These are phyloP conservation scores for Chytriomyces sp. DNA, from an alignment of 192 early-diverging fungal species.

Conservation along the genomic window DNA sequence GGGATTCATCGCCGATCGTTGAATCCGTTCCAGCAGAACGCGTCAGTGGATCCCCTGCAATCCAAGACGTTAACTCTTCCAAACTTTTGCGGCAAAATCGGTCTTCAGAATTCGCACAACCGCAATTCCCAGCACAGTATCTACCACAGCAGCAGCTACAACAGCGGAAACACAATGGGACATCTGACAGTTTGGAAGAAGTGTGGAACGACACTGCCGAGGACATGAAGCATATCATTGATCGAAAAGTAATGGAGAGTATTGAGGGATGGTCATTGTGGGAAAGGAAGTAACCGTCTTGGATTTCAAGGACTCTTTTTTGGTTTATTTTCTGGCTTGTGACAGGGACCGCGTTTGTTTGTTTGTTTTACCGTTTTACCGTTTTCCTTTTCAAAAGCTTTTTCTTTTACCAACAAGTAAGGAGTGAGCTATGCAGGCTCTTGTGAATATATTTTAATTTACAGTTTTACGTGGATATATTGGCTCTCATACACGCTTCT, in stretches of 20 bases:
- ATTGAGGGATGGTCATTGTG: slow-evolving; percentile 3
- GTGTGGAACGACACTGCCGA: neutral
- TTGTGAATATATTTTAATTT: no score
- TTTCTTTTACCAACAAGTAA: no score
- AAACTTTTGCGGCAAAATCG: neutral
- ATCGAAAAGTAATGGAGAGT: slow-evolving; percentile 13
- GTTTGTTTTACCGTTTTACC: no score
- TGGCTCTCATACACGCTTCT: no score
- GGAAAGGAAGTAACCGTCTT: neutral
- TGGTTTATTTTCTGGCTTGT: no score
- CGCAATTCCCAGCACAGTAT: neutral
- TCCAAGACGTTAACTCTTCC: neutral
- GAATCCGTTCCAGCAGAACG: no score
- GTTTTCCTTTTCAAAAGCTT: no score
- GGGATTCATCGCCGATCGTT: no score
- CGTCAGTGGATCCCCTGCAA: neutral
- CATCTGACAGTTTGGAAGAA: neutral
- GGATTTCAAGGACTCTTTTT: no score
- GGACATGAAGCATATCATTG: slow-evolving; percentile 1
- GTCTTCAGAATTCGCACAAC: neutral
- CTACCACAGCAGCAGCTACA: neutral
- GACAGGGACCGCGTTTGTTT: no score
- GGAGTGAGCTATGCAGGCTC: no score
- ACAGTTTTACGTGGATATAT: no score
- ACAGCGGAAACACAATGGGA: neutral